Percentiles rank a stretch among this genome's conserved stretches.
Evolutionary conservation across 73 alveolate species (phyloP).

Genomic region (Tetrahymena malaccensis): DNA sequence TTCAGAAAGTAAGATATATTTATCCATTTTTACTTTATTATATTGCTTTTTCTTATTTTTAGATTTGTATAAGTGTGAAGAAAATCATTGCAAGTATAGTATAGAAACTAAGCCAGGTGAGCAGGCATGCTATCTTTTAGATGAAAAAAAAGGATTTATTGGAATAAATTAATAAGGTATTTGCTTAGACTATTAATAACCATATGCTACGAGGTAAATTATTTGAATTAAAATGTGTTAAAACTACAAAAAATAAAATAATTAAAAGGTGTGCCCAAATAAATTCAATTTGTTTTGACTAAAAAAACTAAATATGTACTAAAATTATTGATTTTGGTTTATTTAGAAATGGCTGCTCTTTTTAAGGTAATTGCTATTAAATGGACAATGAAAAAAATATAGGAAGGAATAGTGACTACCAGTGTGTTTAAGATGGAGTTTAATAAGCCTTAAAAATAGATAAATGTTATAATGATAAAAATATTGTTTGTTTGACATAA

Average conservation of each 20-base stretch:
- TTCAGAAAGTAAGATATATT: not conserved
- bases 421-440: too few species aligned
- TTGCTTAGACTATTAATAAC: not conserved
- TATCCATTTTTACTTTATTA: not conserved
- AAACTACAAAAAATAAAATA: too few species aligned
- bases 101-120: not conserved
- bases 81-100: not conserved
- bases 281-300: not conserved
- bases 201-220: not conserved
- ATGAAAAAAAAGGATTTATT: not conserved
- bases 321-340: not conserved
- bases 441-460: not conserved
- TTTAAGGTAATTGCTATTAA: not conserved
- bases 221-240: too few species aligned
- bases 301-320: not conserved
- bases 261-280: not conserved
- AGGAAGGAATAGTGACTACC: not conserved
- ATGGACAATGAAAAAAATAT: not conserved
- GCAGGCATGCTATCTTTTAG: not conserved
- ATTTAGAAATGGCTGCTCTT: not conserved
- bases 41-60: too few species aligned
- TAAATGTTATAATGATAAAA: not conserved
- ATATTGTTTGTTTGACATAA: not conserved
- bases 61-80: not conserved
- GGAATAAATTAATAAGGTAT: not conserved